phyloP scores from a whole-genome alignment of 257 asterid species.

The Solanum neorickii region DNA sequence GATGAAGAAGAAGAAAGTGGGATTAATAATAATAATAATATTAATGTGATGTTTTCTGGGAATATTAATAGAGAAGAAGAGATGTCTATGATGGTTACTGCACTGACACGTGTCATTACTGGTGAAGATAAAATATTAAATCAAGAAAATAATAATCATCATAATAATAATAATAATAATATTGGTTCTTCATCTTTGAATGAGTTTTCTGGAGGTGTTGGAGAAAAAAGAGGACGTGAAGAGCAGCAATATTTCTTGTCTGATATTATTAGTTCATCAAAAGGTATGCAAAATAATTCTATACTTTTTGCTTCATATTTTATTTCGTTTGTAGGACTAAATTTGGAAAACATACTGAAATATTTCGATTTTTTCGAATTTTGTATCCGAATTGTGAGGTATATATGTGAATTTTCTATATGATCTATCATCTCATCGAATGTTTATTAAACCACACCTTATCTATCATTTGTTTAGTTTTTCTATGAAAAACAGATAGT shows the following conservation, averaged over 20 bases:
- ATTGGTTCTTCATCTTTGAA: not conserved
- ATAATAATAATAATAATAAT: not conserved
- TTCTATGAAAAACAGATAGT: not conserved
- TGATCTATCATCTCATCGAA: too few relatives aligned
- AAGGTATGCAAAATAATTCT: not conserved
- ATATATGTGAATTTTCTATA: too few relatives aligned
- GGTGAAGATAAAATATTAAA: not conserved
- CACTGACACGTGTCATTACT: slow-evolving; percentile 54
- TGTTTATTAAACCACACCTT: too few relatives aligned
- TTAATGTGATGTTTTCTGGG: slow-evolving; percentile 6
- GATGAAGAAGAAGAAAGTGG: not conserved
- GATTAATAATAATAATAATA: not conserved
- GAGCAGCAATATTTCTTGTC: not conserved
- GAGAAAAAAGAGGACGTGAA: slow-evolving; percentile 42
- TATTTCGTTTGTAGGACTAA: too few relatives aligned
- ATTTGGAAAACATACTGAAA: too few relatives aligned
- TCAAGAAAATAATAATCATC: not conserved
- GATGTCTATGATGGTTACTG: slow-evolving; percentile 70
- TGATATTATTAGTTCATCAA: not conserved
- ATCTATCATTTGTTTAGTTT: too few relatives aligned
- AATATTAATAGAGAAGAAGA: slow-evolving; percentile 40
- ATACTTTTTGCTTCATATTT: not conserved
- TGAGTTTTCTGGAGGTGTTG: slow-evolving; percentile 14
- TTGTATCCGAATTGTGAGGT: fast-evolving
- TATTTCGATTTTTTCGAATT: too few relatives aligned